Evolutionary conservation across 2,329 filamentous ascomycete genomes (phyloP).

Genomic region (Fusarium duplospermum): DNA sequence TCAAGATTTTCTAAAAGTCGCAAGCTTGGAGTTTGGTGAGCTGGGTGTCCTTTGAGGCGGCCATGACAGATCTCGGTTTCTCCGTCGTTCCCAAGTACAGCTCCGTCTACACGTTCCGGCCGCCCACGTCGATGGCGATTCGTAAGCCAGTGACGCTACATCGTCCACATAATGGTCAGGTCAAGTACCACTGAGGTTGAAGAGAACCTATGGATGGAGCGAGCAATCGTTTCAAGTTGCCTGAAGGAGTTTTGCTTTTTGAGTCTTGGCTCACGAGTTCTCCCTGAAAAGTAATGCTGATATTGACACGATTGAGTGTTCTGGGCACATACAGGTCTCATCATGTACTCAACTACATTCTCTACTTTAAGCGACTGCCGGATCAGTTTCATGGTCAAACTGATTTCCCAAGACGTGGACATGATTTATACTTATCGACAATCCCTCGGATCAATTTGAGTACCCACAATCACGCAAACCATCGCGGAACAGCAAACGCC

Average conservation of each 20-base stretch:
- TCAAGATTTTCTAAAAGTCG: constrained; percentile 47
- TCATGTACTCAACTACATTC: too few species aligned
- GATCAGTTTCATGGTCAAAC: too few species aligned
- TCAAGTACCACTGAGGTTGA: constrained; percentile 51
- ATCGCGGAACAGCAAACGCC: background rate
- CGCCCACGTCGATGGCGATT: constrained; percentile 42
- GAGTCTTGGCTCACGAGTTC: too few species aligned
- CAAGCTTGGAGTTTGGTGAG: constrained; percentile 46
- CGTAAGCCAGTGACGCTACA: constrained; percentile 50
- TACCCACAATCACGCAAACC: background rate
- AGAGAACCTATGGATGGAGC: constrained; percentile 52
- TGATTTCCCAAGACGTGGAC: background rate
- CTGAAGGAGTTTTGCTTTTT: background rate
- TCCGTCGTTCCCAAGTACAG: constrained; percentile 53
- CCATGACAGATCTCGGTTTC: constrained; percentile 57
- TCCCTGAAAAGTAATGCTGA: too few species aligned
- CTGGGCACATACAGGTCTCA: too few species aligned
- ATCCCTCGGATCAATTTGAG: background rate
- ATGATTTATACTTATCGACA: background rate
- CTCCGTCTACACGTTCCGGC: constrained; percentile 55
- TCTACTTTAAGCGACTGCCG: too few species aligned
- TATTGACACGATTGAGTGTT: background rate
- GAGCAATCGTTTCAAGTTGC: constrained; percentile 49
- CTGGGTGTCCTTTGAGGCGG: constrained; percentile 54
- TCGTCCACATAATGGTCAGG: constrained; percentile 51